A percentile compares a stretch with the other conserved stretches of the same genome.
phyloP scores from a whole-genome alignment of 169 alveolate species.

The Pseudocohnilembus persalinus region DNA sequence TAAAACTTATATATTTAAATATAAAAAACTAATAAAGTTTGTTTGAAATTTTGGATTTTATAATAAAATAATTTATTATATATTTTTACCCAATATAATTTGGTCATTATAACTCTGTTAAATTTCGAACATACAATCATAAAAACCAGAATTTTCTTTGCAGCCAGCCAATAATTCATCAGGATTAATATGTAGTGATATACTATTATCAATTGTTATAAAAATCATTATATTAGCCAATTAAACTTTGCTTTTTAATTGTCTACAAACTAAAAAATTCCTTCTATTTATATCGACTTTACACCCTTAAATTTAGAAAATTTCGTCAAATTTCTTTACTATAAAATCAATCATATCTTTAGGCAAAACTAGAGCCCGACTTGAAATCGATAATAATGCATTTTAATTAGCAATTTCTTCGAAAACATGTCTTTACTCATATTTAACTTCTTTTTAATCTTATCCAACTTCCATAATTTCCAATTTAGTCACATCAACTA shows the following conservation, averaged over 20 bases:
- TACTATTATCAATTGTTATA: not conserved
- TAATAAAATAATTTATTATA: too few relatives aligned
- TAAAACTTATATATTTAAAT: too few relatives aligned
- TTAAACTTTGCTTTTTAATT: too few relatives aligned
- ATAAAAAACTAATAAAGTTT: too few relatives aligned
- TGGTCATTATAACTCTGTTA: not conserved
- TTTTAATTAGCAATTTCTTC: not conserved
- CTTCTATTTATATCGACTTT: not conserved
- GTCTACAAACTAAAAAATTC: not conserved
- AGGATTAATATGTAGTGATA: not conserved
- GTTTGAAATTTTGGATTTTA: too few relatives aligned
- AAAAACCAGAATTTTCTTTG: not conserved
- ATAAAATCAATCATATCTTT: too few relatives aligned
- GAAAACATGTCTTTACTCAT: not conserved
- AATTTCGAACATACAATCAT: not conserved
- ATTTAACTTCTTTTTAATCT: not conserved
- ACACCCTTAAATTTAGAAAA: not conserved
- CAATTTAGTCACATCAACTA: not conserved
- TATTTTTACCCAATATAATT: not conserved
- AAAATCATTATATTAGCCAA: not conserved
- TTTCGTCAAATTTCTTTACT: too few relatives aligned
- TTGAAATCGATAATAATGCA: not conserved
- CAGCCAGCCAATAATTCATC: not conserved
- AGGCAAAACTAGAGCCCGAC: not conserved
- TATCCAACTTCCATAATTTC: not conserved